phyloP scores from a whole-genome alignment of 75 land plant genomes.

The Pseudotsuga menziesii region DNA sequence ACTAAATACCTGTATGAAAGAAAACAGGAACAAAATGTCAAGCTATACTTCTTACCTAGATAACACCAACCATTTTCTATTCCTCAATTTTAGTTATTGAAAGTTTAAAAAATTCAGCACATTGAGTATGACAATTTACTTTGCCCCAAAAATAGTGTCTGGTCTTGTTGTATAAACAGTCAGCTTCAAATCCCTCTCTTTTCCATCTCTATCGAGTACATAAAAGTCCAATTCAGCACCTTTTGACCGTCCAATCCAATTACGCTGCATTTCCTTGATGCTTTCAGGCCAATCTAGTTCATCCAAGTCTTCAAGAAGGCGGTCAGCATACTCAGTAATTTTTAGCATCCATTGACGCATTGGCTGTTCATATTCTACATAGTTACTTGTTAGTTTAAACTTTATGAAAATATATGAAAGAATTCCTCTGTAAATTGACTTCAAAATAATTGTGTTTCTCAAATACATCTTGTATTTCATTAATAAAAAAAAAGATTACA shows the following conservation, averaged over 20 bases:
- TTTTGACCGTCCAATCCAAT: constrained; percentile 95
- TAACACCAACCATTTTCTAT: not conserved
- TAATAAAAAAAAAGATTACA: not conserved
- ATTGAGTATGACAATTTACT: constrained; percentile 38
- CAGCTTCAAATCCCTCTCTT: constrained; percentile 35
- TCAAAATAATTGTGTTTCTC: too few species aligned
- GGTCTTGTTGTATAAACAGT: constrained; percentile 89
- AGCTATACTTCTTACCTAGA: not conserved
- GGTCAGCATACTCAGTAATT: constrained; percentile 94
- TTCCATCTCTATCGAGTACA: constrained; percentile 47
- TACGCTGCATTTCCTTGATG: constrained; percentile 96
- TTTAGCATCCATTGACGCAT: constrained; percentile 98
- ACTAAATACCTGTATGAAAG: constrained; percentile 67
- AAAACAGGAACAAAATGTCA: not conserved
- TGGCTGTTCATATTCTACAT: constrained; percentile 49
- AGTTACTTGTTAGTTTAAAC: not conserved
- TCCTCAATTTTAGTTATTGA: not conserved
- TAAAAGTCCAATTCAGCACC: constrained; percentile 84
- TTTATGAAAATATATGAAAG: not conserved
- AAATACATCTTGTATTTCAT: not conserved
- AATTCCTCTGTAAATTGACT: not conserved
- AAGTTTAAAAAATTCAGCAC: not conserved
- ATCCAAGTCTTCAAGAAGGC: constrained; percentile 89
- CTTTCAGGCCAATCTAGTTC: constrained; percentile 98
- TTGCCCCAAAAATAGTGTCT: constrained; percentile 93